Evolutionary conservation across 2,329 filamentous ascomycete genomes (phyloP).

Genomic region (Ambrosiella cleistominuta): DNA sequence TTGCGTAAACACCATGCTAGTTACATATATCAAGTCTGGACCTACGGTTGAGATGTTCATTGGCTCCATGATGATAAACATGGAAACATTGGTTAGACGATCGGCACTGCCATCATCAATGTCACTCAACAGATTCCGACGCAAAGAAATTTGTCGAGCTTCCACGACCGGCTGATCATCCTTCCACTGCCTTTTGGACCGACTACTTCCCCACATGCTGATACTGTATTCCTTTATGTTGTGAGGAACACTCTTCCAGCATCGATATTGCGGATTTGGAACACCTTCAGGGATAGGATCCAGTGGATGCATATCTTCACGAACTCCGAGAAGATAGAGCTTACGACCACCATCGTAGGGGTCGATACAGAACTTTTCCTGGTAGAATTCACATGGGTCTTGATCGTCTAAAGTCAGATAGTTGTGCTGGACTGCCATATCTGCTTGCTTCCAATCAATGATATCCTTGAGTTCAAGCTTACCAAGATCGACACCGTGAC

Average conservation of each 20-base stretch:
- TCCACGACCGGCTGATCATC: conserved; percentile 65
- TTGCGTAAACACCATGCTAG: neutral
- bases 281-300: conserved; percentile 46
- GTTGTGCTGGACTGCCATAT: conserved; percentile 21
- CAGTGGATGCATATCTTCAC: conserved; percentile 40
- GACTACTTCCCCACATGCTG: conserved; percentile 50
- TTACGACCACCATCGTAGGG: conserved; percentile 46
- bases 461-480: conserved; percentile 14
- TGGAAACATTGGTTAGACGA: conserved; percentile 16
- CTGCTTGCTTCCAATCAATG: conserved; percentile 47
- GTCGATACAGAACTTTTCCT: conserved; percentile 37
- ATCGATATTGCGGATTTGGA: conserved; percentile 28
- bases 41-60: conserved; percentile 59
- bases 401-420: conserved; percentile 22
- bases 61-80: conserved; percentile 57
- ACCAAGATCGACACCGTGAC: conserved; percentile 15
- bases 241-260: conserved; percentile 24
- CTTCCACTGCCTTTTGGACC: conserved; percentile 34
- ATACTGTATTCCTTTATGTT: conserved; percentile 73
- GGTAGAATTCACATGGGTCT: conserved; percentile 31
- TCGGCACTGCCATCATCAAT: conserved; percentile 34
- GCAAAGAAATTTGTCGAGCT: conserved; percentile 54
- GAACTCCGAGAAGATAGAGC: conserved; percentile 35
- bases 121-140: conserved; percentile 71
- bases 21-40: conserved; percentile 13